Evolutionary conservation across 352 stramenopile genomes (phyloP), one percentile per base, ranked within the genome.

Genomic region (Phytopythium sindhum): DNA sequence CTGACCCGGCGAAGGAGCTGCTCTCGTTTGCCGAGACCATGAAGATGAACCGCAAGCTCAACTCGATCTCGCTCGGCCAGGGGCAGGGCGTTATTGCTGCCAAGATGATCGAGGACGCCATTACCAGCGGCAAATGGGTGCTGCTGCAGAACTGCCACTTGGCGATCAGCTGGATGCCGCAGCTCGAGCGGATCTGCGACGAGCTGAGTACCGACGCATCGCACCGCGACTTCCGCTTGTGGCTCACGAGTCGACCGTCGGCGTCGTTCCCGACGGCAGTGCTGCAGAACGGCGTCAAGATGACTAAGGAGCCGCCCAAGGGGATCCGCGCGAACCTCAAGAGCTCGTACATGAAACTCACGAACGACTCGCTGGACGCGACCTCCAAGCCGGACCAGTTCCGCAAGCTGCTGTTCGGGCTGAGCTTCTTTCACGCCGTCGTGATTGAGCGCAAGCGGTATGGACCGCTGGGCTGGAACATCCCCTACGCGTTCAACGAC

Each of bases 221-320:
- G 19, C 92, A 92, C 65, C 91, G 92, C n/a, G 93, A 98, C 74
- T 98, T 98, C 72, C 84, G 92, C 12, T 61, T 98, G 39, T 98
- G 92, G 92, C 84, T 98, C 35, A 98, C 92, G 42, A 93, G 74
- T 80, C 90, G 74, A 14, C 77, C 70, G 37, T 97, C 77, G 41
- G 89, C 70, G 55, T 81, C 66, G 37, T 96, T 96, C 69, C 96
- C 96, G 0, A 93, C 97, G 0, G 92, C 89, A 0, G 93, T 98
- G n/a, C 82, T 98, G 15, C 96, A 98, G 69, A 96, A 97, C 58
- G 89, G 94, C 10, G 93, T 98, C 6, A 98, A 98, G 70, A 98
- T 98, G 91, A 98, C 96, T 2, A 98, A 98, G 62, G 96, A 98
- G 64, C 91, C 96, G 0, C 96, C 96, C 0, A 98, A 98, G 60